Percentiles rank a stretch among this genome's conserved stretches.
Evolutionary conservation across 257 asterid species (phyloP).

Genomic region (Cynanchum wilfordii): DNA sequence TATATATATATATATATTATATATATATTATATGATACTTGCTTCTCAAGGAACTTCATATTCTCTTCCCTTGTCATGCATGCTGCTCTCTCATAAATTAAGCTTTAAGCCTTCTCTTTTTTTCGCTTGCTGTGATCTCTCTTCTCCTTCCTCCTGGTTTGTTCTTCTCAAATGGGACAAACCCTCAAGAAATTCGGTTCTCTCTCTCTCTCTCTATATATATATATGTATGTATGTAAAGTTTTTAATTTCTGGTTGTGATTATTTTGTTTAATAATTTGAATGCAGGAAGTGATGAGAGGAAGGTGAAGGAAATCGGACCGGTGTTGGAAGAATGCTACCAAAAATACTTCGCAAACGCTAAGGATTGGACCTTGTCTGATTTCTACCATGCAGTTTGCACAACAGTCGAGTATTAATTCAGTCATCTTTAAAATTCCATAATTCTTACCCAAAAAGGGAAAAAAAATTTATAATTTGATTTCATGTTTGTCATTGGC

Average conservation of each 20-base stretch:
- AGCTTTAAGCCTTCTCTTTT: neutral
- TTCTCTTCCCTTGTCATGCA: constrained; percentile 6
- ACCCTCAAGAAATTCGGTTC: constrained; percentile 46
- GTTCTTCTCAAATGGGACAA: constrained; percentile 40
- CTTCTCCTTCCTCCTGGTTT: neutral
- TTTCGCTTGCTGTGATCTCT: too few relatives aligned
- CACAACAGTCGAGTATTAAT: constrained; percentile 54
- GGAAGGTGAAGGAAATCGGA: constrained; percentile 36
- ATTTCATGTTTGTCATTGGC: neutral
- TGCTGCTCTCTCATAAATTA: neutral
- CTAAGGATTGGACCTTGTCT: constrained; percentile 32
- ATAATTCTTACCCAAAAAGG: too few relatives aligned
- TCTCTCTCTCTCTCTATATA: neutral
- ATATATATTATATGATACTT: neutral
- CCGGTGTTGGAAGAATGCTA: constrained; percentile 42
- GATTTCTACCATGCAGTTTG: constrained; percentile 67
- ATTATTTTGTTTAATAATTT: neutral
- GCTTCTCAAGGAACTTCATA: neutral
- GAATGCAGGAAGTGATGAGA: constrained; percentile 46
- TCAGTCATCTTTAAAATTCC: neutral
- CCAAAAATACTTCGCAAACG: constrained; percentile 33
- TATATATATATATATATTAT: too few relatives aligned
- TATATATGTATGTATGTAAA: neutral
- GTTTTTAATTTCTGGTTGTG: neutral
- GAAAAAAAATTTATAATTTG: neutral